Base-by-base conservation (phyloP, 768 basidiomycete genomes). In the Phylloporus scabripes region DNA sequence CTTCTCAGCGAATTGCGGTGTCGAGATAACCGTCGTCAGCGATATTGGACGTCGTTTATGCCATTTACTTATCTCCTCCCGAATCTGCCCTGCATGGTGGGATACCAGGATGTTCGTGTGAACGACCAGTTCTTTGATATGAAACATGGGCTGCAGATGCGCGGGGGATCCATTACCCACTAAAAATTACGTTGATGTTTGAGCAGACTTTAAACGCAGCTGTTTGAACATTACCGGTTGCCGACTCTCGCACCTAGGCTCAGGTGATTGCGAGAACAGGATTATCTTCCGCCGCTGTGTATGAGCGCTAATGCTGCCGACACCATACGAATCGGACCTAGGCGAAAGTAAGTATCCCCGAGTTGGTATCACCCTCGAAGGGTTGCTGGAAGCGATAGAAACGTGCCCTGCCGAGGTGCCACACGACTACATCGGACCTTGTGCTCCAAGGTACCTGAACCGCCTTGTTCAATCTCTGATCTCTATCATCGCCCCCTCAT, bases 121-220 rank as follows among this genome's bases (percentile, higher is more conserved):
- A 61, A 58, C 43, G 12, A 28, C 40, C 20, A 18, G 9, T n/a
- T 26, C 40, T 41, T 29, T 45, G 53, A 20, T 34, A 17, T 38
- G 36, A 46, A 46, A 47, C 23, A 37, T 29, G 15, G 20, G 21
- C 18, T 28, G 43, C 37, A 43, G 45, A n/a, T 46, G n/a, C 21
- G n/a, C 41, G 41, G 41, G 41, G 41, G n/a, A 42, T 42, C 41
- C 26, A 42, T 42, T 42, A 44, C 18, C 12, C 41, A 42, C 23
- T 28, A 26, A 34, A 32, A 12, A 24, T 57, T 49, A 53, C 59
- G 50, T 60, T 47, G 34, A 47, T 50, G 54, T 58, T 50, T 34
- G 46, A 48, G 55, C 37, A 56, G 46, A 42, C 46, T 56, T 56
- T 56, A 48, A 52, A 33, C 55, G 37, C 32, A 31, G 17, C 38